Evolutionary conservation across 176 grass and related monocot genomes (phyloP), one percentile per base, ranked within the genome.

Genomic region (Miscanthus lutarioriparius): DNA sequence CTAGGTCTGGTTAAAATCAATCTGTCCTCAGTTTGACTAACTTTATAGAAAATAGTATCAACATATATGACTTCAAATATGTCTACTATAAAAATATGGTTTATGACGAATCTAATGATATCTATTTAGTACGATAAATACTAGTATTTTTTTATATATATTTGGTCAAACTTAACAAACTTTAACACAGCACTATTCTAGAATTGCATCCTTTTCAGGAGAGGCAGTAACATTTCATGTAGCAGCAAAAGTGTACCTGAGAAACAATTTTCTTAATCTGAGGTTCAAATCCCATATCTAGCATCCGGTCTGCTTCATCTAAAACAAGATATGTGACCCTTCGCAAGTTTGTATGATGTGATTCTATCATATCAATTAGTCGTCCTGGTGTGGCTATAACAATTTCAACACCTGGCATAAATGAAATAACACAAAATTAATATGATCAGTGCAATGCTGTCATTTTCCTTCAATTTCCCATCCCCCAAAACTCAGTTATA

Each of bases 271-370:
- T 99, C 89, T 94, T 91, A 38, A 99, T 99, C 63, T 99, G 93
- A 85, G 93, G 97, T 76, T 99, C 97, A 75, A 99, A 99, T 23
- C 97, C 97, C 97, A 99, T 99, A 83, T 96, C 97, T 68, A 99
- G 86, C 97, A 99, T 99, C 40, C 93, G 90, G 69, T 94, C 93
- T 30, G 97, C 97, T 80, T 99, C 97, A 54, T 99, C 93, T 87
- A 99, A 91, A 89, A 99, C 97, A 75, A 99, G 93, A 87, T 96
- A 99, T 67, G 97, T 99, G 33, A 99, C 88, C 74, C 97, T 88
- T 74, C 93, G 89, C 77, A 99, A 88, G 74, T 99, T 99, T 87
- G 97, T 96, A 85, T 94, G 86, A 78, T 96, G 93, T 51, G 97
- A 99, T 78, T 99, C 97, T 80, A 99, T 88, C 97, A 96, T 99